Evolutionary conservation across 495 filamentous ascomycete genomes (phyloP).

Genomic region (Aspergillus asperescens): DNA sequence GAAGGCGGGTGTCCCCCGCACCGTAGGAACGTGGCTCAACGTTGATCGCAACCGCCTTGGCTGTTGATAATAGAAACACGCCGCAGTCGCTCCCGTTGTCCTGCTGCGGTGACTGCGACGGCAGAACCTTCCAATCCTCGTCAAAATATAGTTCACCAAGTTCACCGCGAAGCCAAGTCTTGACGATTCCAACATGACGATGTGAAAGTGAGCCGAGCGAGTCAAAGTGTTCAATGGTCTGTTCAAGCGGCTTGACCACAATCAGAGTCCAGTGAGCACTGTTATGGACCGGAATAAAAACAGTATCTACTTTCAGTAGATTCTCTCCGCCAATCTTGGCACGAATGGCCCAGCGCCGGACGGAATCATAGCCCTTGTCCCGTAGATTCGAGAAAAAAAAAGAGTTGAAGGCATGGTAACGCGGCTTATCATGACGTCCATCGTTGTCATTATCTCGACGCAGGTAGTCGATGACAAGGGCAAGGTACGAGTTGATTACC

Average conservation of each 20-base stretch:
- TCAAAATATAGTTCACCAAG: conserved; percentile 52
- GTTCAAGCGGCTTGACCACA: conserved; percentile 58
- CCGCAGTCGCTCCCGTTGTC: conserved; percentile 75
- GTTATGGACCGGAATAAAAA: conserved; percentile 58
- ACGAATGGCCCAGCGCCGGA: conserved; percentile 51
- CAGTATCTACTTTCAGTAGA: conserved; percentile 52
- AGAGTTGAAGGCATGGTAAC: conserved; percentile 63
- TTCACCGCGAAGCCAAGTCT: conserved; percentile 54
- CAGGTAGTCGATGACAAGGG: conserved; percentile 53
- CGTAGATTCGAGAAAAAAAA: conserved; percentile 63
- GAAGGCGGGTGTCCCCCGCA: conserved; percentile 49
- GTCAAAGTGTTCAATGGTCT: conserved; percentile 71
- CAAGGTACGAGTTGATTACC: conserved; percentile 65
- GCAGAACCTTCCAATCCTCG: conserved; percentile 56
- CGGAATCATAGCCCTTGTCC: conserved; percentile 45
- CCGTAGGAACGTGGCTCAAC: conserved; percentile 57
- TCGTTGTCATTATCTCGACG: conserved; percentile 46
- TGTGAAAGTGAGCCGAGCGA: conserved; percentile 48
- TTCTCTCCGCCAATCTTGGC: conserved; percentile 49
- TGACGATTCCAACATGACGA: conserved; percentile 34
- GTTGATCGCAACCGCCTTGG: conserved; percentile 61
- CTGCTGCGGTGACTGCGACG: conserved; percentile 50
- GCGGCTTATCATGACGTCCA: conserved; percentile 48
- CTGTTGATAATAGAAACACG: conserved; percentile 70
- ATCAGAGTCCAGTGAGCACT: conserved; percentile 57